phyloP scores from a whole-genome alignment of 2,329 filamentous ascomycete species.

The Neofusicoccum cordaticola region DNA sequence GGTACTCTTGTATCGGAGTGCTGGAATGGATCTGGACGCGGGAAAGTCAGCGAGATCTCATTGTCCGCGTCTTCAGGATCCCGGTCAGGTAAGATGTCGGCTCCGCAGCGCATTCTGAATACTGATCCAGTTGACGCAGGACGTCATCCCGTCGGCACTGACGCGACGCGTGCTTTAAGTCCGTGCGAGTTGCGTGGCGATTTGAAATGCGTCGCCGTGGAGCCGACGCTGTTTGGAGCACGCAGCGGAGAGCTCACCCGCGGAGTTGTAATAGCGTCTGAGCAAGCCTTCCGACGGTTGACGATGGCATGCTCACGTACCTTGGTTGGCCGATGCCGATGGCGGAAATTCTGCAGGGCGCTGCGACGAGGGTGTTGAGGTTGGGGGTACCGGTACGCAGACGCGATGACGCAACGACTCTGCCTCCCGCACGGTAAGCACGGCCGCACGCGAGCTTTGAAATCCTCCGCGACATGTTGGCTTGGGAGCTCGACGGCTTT shows the following conservation, averaged over 20 bases:
- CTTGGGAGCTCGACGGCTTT: not conserved
- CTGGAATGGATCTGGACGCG: not conserved
- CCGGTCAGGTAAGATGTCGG: not conserved
- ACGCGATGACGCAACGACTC: conserved; percentile 7
- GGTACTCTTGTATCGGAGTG: conserved; percentile 17
- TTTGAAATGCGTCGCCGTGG: too few relatives aligned
- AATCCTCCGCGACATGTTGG: not conserved
- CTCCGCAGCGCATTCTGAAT: too few relatives aligned
- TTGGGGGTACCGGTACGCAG: not conserved
- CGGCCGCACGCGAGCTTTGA: not conserved
- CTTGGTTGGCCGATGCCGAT: not conserved
- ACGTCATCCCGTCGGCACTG: not conserved
- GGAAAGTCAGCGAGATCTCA: not conserved
- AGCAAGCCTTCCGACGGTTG: not conserved
- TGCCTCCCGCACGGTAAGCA: not conserved
- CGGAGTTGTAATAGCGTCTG: not conserved
- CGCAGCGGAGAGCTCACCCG: not conserved
- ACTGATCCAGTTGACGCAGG: not conserved
- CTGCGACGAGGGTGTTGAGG: not conserved
- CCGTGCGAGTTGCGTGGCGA: not conserved
- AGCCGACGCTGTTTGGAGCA: too few relatives aligned
- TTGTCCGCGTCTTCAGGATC: not conserved
- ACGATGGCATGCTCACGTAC: not conserved
- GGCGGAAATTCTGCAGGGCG: not conserved
- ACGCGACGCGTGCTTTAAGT: not conserved